These are phyloP conservation scores for Phellinidium pouzarii DNA, from an alignment of 1,284 basidiomycete species.

Conservation along the genomic window DNA sequence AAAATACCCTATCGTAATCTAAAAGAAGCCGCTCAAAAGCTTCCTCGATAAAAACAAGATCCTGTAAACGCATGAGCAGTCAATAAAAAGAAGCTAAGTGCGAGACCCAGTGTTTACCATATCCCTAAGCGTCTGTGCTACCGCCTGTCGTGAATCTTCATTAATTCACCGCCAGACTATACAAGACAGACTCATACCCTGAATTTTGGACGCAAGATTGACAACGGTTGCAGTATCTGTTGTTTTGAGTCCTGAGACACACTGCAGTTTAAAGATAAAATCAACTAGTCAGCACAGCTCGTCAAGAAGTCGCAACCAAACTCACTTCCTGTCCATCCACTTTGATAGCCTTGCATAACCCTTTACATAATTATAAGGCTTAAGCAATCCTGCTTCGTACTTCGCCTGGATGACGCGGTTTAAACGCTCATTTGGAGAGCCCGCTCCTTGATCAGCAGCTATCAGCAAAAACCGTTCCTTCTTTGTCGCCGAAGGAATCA, in stretches of 20 bases:
- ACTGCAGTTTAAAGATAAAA: conserved; percentile 34
- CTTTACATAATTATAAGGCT: conserved; percentile 96
- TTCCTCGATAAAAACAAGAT: conserved; percentile 97
- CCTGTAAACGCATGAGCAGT: conserved; percentile 37
- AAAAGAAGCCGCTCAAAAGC: conserved; percentile 93
- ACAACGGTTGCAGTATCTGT: conserved; percentile 83
- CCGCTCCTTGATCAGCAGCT: conserved; percentile 91
- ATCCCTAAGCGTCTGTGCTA: conserved; percentile 86
- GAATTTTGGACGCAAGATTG: conserved; percentile 90
- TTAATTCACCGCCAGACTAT: conserved; percentile 12
- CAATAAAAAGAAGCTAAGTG: conserved; percentile 1
- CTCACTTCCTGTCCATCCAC: conserved; percentile 93
- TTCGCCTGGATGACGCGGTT: conserved; percentile 93
- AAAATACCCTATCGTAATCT: conserved; percentile 94
- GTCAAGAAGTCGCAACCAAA: conserved; percentile 9
- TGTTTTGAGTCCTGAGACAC: conserved; percentile 87
- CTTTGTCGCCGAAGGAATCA: conserved; percentile 65
- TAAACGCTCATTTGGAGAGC: conserved; percentile 85
- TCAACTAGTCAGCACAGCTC: not conserved
- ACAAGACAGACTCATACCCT: conserved; percentile 42
- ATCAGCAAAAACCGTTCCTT: conserved; percentile 89
- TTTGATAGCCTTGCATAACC: conserved; percentile 83
- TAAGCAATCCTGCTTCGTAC: conserved; percentile 91
- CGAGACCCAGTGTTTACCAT: conserved; percentile 47
- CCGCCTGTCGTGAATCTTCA: conserved; percentile 43